Percentiles rank a stretch among this genome's conserved stretches.
Conservation (phyloP, 1,284 basidiomycete genomes). For the Phellinidium pouzarii region DNA sequence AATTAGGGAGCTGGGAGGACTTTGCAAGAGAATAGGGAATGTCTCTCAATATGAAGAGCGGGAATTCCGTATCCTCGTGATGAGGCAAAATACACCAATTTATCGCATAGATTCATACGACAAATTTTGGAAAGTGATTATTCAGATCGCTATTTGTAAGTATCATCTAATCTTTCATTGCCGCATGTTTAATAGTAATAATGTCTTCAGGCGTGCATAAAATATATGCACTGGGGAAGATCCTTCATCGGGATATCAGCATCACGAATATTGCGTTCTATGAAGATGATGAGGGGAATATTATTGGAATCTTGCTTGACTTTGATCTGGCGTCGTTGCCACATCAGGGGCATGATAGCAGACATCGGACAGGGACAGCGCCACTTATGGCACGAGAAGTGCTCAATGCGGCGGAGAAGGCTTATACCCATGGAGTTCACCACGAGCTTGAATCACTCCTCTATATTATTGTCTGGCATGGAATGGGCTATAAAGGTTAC, state of each 20-base stretch:
- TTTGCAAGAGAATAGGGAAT: neutral
- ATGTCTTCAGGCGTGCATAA: slow-evolving; percentile 5
- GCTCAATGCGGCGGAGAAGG: neutral
- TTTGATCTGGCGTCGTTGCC: neutral
- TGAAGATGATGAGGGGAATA: neutral
- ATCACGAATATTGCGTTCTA: slow-evolving; percentile 2
- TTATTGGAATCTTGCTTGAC: slow-evolving; percentile 1
- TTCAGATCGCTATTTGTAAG: slow-evolving; percentile 1
- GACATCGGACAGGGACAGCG: neutral
- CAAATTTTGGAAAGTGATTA: neutral
- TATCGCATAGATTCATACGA: neutral
- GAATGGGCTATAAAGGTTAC: neutral
- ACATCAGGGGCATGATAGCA: neutral
- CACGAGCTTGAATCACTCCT: neutral
- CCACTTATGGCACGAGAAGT: slow-evolving; percentile 4
- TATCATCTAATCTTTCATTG: neutral
- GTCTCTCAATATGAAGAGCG: neutral
- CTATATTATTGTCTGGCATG: neutral
- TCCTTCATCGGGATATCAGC: slow-evolving; percentile 9
- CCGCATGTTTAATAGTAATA: too few species aligned
- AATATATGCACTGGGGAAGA: neutral
- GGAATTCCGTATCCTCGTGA: neutral
- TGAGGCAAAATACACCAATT: neutral
- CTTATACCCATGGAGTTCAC: neutral
- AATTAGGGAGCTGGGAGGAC: neutral